phyloP scores from a whole-genome alignment of 257 asterid species.

The Solanum commersonii region DNA sequence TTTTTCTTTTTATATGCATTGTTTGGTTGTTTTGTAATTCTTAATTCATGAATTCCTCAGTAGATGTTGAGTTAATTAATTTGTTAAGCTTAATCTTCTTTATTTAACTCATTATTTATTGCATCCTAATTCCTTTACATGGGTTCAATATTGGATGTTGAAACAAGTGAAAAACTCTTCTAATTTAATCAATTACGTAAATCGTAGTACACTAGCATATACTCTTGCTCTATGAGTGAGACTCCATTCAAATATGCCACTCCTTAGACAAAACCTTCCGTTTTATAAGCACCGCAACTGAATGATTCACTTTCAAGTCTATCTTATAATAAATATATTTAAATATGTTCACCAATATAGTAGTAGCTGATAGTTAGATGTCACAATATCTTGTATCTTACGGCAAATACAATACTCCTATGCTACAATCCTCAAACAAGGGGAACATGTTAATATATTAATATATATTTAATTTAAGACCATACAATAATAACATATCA shows the following conservation, averaged over 20 bases:
- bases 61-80: neutral
- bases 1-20: neutral
- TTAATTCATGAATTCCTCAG: neutral
- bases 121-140: neutral
- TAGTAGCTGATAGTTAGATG: neutral
- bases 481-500: no score
- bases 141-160: neutral
- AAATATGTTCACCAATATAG: neutral
- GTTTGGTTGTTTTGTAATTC: neutral
- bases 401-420: neutral
- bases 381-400: neutral
- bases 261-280: no score
- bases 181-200: no score
- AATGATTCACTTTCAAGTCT: no score
- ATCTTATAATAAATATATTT: no score
- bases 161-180: no score
- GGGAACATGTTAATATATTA: neutral
- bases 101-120: neutral
- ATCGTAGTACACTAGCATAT: fast-evolving
- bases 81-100: neutral
- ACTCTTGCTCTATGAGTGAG: neutral
- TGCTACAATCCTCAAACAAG: neutral
- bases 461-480: no score
- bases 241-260: no score
- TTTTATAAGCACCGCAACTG: neutral